These are phyloP conservation scores for Auriscalpium orientale DNA, from an alignment of 768 basidiomycete species.

Conservation along the genomic window DNA sequence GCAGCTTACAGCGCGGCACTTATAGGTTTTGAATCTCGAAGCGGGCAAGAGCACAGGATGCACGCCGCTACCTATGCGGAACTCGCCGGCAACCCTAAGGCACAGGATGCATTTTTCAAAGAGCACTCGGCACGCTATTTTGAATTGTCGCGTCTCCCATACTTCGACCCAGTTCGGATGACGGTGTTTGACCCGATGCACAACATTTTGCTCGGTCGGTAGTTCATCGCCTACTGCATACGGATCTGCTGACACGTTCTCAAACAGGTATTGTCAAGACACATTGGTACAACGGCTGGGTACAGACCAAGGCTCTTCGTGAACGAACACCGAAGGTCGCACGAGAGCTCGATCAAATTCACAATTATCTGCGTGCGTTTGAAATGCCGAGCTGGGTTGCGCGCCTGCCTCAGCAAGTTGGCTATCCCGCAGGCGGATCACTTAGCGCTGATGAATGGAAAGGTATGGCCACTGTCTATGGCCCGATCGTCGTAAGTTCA, in stretches of 20 bases:
- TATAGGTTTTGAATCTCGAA: too few relatives aligned
- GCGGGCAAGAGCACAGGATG: too few relatives aligned
- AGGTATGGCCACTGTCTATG: constrained; percentile 13
- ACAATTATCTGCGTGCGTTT: constrained; percentile 12
- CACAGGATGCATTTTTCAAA: not conserved
- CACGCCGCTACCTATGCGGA: too few relatives aligned
- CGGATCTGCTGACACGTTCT: not conserved
- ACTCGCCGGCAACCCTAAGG: too few relatives aligned
- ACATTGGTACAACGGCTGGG: constrained; percentile 21
- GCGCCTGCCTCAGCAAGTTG: constrained; percentile 18
- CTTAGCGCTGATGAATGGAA: constrained; percentile 25
- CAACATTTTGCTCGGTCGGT: constrained; percentile 6
- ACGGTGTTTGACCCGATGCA: constrained; percentile 15
- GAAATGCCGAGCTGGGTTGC: constrained; percentile 23
- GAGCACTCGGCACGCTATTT: constrained; percentile 6
- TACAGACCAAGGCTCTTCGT: constrained; percentile 1
- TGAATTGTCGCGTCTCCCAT: constrained; percentile 9
- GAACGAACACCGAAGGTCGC: not conserved
- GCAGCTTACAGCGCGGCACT: too few relatives aligned
- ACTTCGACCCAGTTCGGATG: constrained; percentile 11
- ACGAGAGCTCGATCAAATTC: not conserved
- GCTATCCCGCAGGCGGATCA: constrained; percentile 25
- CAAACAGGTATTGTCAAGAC: constrained; percentile 23
- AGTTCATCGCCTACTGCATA: too few relatives aligned
- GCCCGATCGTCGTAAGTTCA: constrained; percentile 19